These are phyloP conservation scores for Ophiostoma quercus DNA, from an alignment of 2,329 filamentous ascomycete genomes.

Conservation along the genomic window DNA sequence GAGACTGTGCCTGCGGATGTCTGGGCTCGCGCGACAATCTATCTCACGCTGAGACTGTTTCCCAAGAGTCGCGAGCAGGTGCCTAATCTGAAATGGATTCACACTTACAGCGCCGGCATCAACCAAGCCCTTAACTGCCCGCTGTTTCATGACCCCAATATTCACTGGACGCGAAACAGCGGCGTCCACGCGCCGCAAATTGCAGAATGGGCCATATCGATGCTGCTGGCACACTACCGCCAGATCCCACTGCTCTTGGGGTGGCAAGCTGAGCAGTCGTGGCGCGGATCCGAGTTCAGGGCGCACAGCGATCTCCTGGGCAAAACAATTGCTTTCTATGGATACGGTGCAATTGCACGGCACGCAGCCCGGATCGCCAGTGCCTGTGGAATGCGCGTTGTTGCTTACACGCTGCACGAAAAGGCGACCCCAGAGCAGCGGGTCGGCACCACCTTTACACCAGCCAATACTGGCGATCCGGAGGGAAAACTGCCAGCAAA, in stretches of 20 bases:
- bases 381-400: background rate
- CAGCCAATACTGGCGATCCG: slow-evolving; percentile 58
- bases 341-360: background rate
- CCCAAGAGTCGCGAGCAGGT: background rate
- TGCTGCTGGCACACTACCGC: background rate
- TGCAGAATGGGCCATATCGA: background rate
- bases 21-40: background rate
- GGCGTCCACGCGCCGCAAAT: background rate
- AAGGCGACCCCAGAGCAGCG: slow-evolving; percentile 61
- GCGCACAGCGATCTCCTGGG: background rate
- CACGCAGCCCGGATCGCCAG: background rate
- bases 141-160: background rate
- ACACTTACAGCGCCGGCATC: background rate
- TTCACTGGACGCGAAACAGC: background rate
- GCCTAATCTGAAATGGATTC: background rate
- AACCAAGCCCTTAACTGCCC: background rate
- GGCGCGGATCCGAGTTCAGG: background rate
- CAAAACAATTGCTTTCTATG: background rate
- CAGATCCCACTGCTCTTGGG: background rate
- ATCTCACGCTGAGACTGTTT: background rate
- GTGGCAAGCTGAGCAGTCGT: background rate
- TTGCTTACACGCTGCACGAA: slow-evolving; percentile 56
- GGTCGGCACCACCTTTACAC: slow-evolving; percentile 59
- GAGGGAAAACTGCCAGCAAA: slow-evolving; percentile 43
- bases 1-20: background rate